Percentiles rank a stretch among this genome's conserved stretches.
Evolutionary conservation across 2,329 filamentous ascomycete genomes (phyloP).

Genomic region (Aspergillus quadricinctus): DNA sequence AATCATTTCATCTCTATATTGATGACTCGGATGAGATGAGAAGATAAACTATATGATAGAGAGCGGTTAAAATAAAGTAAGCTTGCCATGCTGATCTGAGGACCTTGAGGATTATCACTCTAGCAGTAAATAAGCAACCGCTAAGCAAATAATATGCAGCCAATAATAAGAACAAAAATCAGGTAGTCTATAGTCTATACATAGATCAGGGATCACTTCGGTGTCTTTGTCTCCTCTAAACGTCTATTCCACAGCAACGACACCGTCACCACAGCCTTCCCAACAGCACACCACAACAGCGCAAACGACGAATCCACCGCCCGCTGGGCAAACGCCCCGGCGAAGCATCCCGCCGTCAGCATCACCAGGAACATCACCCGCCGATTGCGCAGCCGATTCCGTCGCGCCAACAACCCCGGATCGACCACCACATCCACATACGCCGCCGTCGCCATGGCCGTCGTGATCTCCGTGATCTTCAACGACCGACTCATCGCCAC

Average conservation of each 20-base stretch:
- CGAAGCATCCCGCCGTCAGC: constrained; percentile 43
- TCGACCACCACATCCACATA: constrained; percentile 60
- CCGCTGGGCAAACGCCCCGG: constrained; percentile 40
- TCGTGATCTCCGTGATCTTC: constrained; percentile 58
- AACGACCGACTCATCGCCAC: constrained; percentile 55
- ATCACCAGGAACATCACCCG: constrained; percentile 48
- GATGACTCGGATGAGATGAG: background rate
- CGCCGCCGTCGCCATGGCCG: constrained; percentile 61
- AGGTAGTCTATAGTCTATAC: too few species aligned
- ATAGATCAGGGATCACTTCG: too few species aligned
- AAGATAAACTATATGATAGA: background rate
- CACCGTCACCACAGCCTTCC: background rate
- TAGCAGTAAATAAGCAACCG: background rate
- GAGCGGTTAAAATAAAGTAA: background rate
- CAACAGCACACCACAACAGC: background rate
- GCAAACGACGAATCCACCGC: background rate
- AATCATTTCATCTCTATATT: background rate
- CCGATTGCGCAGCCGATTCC: constrained; percentile 48
- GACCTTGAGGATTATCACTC: background rate
- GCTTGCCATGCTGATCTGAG: background rate
- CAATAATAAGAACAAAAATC: too few species aligned
- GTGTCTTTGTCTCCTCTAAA: too few species aligned
- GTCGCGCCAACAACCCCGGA: constrained; percentile 42
- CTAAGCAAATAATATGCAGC: background rate
- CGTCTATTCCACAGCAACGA: background rate